A percentile compares a stretch with the other conserved stretches of the same genome.
phyloP scores from a whole-genome alignment of 2,329 filamentous ascomycete species.

The Anisogramma anomala region DNA sequence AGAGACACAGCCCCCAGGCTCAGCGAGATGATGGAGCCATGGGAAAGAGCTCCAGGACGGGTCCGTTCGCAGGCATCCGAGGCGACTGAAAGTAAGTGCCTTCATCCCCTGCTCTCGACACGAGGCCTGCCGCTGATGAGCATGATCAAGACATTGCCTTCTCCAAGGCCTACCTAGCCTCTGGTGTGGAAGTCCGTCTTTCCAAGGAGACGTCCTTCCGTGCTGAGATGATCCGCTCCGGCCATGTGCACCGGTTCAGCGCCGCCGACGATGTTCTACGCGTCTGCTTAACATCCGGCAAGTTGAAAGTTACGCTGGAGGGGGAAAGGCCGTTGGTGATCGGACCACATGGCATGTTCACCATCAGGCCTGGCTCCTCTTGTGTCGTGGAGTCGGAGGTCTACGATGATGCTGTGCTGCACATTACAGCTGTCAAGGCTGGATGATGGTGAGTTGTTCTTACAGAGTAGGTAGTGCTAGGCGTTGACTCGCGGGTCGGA shows the following conservation, averaged over 20 bases:
- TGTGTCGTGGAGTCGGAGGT: slow-evolving; percentile 16
- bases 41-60: background rate
- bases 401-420: slow-evolving; percentile 17
- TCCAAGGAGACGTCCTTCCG: slow-evolving; percentile 19
- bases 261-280: slow-evolving; percentile 14
- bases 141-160: slow-evolving; percentile 19
- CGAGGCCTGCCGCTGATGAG: background rate
- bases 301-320: slow-evolving; percentile 18
- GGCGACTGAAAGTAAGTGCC: background rate
- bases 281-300: slow-evolving; percentile 19
- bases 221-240: slow-evolving; percentile 18
- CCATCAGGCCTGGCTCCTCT: slow-evolving; percentile 13
- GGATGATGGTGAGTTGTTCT: too few relatives aligned
- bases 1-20: background rate
- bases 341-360: slow-evolving; percentile 19
- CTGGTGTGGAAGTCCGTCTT: slow-evolving; percentile 16
- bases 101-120: background rate
- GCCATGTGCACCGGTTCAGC: slow-evolving; percentile 14
- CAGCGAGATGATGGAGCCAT: background rate
- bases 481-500: too few relatives aligned
- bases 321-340: slow-evolving; percentile 18
- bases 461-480: too few relatives aligned
- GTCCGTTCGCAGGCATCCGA: background rate
- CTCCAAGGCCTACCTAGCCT: slow-evolving; percentile 21
- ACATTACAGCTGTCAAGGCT: slow-evolving; percentile 5